Evolutionary conservation across 2,329 filamentous ascomycete genomes (phyloP), one percentile per base, ranked within the genome.

Genomic region (Colletotrichum limetticola): DNA sequence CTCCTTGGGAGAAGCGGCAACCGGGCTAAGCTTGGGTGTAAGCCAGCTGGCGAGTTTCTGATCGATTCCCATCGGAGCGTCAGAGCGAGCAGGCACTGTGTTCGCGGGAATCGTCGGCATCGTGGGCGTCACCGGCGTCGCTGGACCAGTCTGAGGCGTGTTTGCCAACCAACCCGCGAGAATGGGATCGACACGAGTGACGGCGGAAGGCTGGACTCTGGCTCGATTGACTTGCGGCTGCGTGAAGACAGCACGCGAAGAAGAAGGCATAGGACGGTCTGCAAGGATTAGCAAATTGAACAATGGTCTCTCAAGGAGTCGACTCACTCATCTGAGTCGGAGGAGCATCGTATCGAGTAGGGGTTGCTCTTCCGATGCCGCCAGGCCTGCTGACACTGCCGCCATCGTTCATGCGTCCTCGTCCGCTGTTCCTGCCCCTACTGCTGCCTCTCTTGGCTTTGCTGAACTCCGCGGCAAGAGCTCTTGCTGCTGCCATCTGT

Each of bases 401-500:
- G 28, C 24, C 24, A 12, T 14, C n/a, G 6, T 52, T 64, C 46
- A 9, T 5, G 42, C 42, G 16, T 49, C 42, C 42, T 16, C 30
- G n/a, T 22, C 52, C 61, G 24, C 46, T 37, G 19, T n/a, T 9
- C 7, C 46, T 19, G 28, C 46, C 46, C 11, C 61, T 19, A n/a
- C 12, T 8, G 19, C 46, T 26, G 14, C 49, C 46, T 24, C 22
- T 14, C 28, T 28, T 14, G 52, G 42, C 46, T 19, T 28, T 19
- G 12, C 32, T 64, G 30, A 64, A 64, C 30, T 64, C 61, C 5
- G 32, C n/a, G 28, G 61, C 61, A 30, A 64, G 30, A 19, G 26
- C 5, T 35, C 22, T 64, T 26, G 61, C 61, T 16, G 61, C 61
- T 55, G 52, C 61, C 61, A 64, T 64, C 22, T 64, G 61, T 7